phyloP scores from a whole-genome alignment of 2,329 filamentous ascomycete species.

The Epichloe hybrida region DNA sequence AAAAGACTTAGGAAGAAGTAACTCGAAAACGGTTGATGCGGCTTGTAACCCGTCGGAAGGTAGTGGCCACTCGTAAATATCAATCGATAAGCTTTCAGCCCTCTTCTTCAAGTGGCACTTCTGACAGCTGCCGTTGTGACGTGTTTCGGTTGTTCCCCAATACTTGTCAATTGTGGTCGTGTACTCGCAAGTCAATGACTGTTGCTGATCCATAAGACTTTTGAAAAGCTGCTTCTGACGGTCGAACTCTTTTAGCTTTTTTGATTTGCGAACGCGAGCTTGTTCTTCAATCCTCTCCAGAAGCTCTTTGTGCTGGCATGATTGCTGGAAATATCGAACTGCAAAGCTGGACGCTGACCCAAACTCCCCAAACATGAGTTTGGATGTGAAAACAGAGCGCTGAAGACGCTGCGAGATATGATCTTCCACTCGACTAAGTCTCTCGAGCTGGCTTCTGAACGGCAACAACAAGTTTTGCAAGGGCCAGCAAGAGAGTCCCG shows the following conservation, averaged over 20 bases:
- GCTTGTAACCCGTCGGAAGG: slow-evolving; percentile 19
- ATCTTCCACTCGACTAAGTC: slow-evolving; percentile 30
- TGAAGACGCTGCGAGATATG: slow-evolving; percentile 19
- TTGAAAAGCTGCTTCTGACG: slow-evolving; percentile 3
- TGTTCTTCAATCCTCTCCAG: slow-evolving; percentile 22
- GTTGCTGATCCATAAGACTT: slow-evolving; percentile 6
- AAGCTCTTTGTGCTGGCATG: slow-evolving; percentile 21
- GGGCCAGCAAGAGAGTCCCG: slow-evolving; percentile 25
- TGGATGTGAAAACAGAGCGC: no score
- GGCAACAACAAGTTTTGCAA: slow-evolving; percentile 34
- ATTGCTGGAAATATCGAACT: slow-evolving; percentile 10
- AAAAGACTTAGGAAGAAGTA: slow-evolving; percentile 27
- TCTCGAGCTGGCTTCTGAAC: slow-evolving; percentile 27
- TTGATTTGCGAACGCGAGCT: slow-evolving; percentile 14
- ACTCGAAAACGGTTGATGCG: slow-evolving; percentile 40
- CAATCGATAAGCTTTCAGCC: slow-evolving; percentile 30
- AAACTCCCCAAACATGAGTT: slow-evolving; percentile 9
- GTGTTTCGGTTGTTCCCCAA: neutral
- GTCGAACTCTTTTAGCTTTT: slow-evolving; percentile 8
- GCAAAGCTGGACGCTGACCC: slow-evolving; percentile 8
- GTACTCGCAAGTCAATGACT: slow-evolving; percentile 3
- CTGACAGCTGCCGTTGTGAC: slow-evolving; percentile 15
- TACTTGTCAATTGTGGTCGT: neutral
- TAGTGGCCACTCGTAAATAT: slow-evolving; percentile 44
- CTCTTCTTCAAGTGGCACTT: slow-evolving; percentile 19